Percentiles rank a stretch among this genome's conserved stretches.
Evolutionary conservation across 2,329 filamentous ascomycete species (phyloP).

Genomic region (Parascedosporium putredinis): DNA sequence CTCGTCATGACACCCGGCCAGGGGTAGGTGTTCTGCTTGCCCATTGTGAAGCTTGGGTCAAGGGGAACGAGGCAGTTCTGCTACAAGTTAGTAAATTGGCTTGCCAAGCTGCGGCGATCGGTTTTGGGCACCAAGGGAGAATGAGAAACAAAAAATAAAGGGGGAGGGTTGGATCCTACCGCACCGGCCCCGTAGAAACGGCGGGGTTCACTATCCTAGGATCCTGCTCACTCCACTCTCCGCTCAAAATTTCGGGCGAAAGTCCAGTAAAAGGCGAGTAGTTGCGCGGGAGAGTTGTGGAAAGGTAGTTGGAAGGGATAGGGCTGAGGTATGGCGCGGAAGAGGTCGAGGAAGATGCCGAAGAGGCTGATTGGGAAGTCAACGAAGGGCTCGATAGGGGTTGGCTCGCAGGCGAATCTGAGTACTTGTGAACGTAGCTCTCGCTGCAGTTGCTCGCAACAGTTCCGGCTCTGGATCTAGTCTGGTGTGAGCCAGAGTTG

Average conservation of each 20-base stretch:
- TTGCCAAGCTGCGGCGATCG: no score
- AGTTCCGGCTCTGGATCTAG: slow-evolving; percentile 4
- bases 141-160: no score
- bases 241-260: slow-evolving; percentile 18
- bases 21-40: slow-evolving; percentile 36
- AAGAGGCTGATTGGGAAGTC: slow-evolving; percentile 3
- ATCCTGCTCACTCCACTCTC: slow-evolving; percentile 21
- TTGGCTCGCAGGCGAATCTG: slow-evolving; percentile 1
- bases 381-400: slow-evolving; percentile 6
- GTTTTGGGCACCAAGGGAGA: no score
- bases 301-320: slow-evolving; percentile 15
- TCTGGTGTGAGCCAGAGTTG: neutral
- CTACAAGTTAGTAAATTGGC: no score
- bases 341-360: slow-evolving; percentile 12
- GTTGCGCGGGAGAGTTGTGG: slow-evolving; percentile 15
- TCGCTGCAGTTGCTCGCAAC: neutral
- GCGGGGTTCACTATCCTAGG: slow-evolving; percentile 1
- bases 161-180: no score
- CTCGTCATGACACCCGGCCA: slow-evolving; percentile 33
- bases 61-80: slow-evolving; percentile 41
- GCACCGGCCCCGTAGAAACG: slow-evolving; percentile 21
- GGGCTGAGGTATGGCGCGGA: slow-evolving; percentile 16
- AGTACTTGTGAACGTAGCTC: neutral
- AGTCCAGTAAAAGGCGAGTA: slow-evolving; percentile 19
- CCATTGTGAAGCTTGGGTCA: slow-evolving; percentile 41